phyloP scores from a whole-genome alignment of 1,139 yeast genomes.

The Yamadazyma dendronema region DNA sequence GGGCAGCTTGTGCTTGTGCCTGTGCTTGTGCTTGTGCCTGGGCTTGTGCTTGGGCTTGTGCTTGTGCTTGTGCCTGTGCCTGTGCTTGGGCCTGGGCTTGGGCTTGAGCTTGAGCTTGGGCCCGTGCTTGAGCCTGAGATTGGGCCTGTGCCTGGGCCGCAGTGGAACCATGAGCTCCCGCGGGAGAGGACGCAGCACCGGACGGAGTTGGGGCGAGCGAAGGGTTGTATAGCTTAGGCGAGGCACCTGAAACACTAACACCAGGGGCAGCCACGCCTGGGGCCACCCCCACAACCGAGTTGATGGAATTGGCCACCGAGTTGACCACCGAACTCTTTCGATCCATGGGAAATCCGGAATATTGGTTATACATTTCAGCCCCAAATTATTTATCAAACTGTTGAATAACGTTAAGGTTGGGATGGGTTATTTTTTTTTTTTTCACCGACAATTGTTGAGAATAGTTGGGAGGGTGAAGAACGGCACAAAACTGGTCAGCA shows the following conservation, averaged over 20 bases:
- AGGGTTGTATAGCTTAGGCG: slow-evolving; percentile 1
- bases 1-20: background rate
- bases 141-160: background rate
- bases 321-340: background rate
- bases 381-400: background rate
- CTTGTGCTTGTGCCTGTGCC: slow-evolving; percentile 9
- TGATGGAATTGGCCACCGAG: background rate
- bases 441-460: background rate
- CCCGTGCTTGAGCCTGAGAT: slow-evolving; percentile 8
- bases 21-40: slow-evolving; percentile 8
- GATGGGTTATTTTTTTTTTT: slow-evolving; percentile 1
- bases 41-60: slow-evolving; percentile 10
- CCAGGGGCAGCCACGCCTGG: background rate
- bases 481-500: too few species aligned
- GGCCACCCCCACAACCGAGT: background rate
- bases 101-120: slow-evolving; percentile 1
- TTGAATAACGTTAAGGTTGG: background rate
- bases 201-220: background rate
- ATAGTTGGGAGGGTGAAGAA: background rate
- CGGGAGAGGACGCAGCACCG: background rate
- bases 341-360: slow-evolving; percentile 3
- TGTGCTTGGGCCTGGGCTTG: slow-evolving; percentile 2
- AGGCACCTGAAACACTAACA: background rate
- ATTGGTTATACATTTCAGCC: slow-evolving; percentile 6
- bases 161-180: background rate